A percentile compares a stretch with the other conserved stretches of the same genome.
These are phyloP conservation scores for Stephania yunnanensis DNA, from an alignment of 164 flowering plant species.

Conservation along the genomic window DNA sequence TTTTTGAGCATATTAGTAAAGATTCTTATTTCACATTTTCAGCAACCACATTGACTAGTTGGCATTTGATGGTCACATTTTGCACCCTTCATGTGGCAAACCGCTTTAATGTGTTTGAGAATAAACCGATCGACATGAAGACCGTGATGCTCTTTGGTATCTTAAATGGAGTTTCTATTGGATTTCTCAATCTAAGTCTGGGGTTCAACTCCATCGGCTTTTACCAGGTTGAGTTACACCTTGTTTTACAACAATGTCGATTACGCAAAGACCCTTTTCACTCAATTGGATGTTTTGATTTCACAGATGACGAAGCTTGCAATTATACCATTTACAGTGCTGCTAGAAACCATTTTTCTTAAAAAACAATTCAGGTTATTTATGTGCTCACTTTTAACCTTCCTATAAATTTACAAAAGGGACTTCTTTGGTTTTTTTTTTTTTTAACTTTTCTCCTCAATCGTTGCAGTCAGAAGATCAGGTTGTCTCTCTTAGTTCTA, in stretches of 20 bases:
- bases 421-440: neutral
- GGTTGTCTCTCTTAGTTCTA: slow-evolving; percentile 63
- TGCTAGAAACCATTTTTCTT: slow-evolving; percentile 79
- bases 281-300: slow-evolving; percentile 1
- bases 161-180: slow-evolving; percentile 87
- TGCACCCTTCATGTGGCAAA: slow-evolving; percentile 87
- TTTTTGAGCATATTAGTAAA: neutral
- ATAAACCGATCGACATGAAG: slow-evolving; percentile 68
- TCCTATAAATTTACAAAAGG: neutral
- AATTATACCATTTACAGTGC: slow-evolving; percentile 92
- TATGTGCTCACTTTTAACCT: neutral
- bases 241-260: neutral
- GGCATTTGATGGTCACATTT: slow-evolving; percentile 98
- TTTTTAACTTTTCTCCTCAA: neutral
- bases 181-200: slow-evolving; percentile 86
- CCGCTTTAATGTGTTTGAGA: slow-evolving; percentile 71
- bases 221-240: slow-evolving; percentile 52
- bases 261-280: neutral
- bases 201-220: slow-evolving; percentile 98
- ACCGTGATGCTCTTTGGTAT: slow-evolving; percentile 86
- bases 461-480: slow-evolving; percentile 72
- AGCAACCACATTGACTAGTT: slow-evolving; percentile 97
- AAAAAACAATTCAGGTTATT: slow-evolving; percentile 91
- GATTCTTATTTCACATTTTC: slow-evolving; percentile 12
- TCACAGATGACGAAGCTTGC: slow-evolving; percentile 98